Evolutionary conservation across 345 rosid species (phyloP).

Genomic region (Citrus maxima): DNA sequence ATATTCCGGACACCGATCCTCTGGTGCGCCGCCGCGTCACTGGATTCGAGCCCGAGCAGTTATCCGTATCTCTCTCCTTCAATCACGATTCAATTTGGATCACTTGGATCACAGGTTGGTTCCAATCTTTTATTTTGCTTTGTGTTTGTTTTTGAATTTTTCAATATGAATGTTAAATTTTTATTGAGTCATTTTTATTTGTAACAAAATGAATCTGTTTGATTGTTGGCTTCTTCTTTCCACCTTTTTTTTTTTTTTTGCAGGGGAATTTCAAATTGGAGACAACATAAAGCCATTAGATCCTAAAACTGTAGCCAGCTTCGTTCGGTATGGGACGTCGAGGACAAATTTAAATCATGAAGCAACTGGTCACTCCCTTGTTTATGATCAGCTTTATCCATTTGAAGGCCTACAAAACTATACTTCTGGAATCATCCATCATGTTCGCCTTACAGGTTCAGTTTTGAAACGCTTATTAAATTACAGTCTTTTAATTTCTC

Average conservation of each 20-base stretch:
- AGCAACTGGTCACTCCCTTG: slow-evolving; percentile 57
- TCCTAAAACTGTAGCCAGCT: slow-evolving; percentile 52
- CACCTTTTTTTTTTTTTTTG: neutral
- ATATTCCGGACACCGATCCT: slow-evolving; percentile 62
- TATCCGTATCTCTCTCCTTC: slow-evolving; percentile 56
- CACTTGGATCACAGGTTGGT: slow-evolving; percentile 70
- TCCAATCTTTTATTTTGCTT: neutral
- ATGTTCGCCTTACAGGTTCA: slow-evolving; percentile 65
- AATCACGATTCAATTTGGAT: slow-evolving; percentile 64
- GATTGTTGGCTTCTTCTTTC: neutral
- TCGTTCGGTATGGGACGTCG: slow-evolving; percentile 54
- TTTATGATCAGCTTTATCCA: slow-evolving; percentile 70
- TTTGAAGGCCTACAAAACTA: slow-evolving; percentile 58
- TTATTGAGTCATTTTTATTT: neutral
- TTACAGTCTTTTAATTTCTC: neutral
- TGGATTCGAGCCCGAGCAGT: slow-evolving; percentile 66
- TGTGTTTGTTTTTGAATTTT: neutral
- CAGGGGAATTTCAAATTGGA: slow-evolving; percentile 66
- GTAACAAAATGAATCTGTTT: neutral
- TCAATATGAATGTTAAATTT: neutral
- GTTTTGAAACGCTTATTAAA: neutral
- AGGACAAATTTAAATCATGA: slow-evolving; percentile 16
- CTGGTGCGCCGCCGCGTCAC: slow-evolving; percentile 53
- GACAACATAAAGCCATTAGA: slow-evolving; percentile 44
- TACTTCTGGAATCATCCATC: slow-evolving; percentile 89